These are phyloP conservation scores for Trichoderma gamsii DNA, from an alignment of 495 filamentous ascomycete genomes.

Conservation along the genomic window DNA sequence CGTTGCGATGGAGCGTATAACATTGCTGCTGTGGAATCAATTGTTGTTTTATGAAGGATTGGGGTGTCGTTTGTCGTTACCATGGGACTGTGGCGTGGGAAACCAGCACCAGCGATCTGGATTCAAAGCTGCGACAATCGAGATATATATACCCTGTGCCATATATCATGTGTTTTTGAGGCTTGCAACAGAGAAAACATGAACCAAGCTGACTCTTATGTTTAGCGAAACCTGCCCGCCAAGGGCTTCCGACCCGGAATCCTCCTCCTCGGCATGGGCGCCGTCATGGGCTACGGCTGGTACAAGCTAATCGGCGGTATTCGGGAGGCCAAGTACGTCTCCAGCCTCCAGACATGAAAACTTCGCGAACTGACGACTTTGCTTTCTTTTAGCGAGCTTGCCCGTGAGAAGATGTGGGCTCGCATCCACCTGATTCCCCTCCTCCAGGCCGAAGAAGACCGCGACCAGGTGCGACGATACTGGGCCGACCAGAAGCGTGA, in stretches of 20 bases:
- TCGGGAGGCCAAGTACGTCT: slow-evolving; percentile 76
- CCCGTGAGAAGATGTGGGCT: slow-evolving; percentile 95
- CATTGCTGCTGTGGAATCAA: background rate
- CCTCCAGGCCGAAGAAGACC: slow-evolving; percentile 92
- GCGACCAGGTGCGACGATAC: slow-evolving; percentile 80
- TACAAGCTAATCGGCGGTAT: slow-evolving; percentile 73
- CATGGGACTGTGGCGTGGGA: background rate
- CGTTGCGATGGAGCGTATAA: slow-evolving; percentile 22
- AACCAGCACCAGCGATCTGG: background rate
- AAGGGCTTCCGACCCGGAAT: slow-evolving; percentile 79
- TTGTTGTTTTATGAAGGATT: background rate
- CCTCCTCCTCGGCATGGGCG: slow-evolving; percentile 67
- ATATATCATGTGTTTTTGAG: too few species aligned
- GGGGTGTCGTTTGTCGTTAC: background rate
- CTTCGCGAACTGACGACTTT: background rate
- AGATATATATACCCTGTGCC: background rate
- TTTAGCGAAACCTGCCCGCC: slow-evolving; percentile 82
- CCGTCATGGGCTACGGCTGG: slow-evolving; percentile 81
- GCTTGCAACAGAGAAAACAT: background rate
- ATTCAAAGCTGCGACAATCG: background rate
- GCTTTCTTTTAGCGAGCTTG: slow-evolving; percentile 66
- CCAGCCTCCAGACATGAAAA: background rate
- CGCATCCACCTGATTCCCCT: slow-evolving; percentile 87
- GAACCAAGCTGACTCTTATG: slow-evolving; percentile 17
- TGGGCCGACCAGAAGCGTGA: slow-evolving; percentile 82